Conservation (phyloP, 805 yeast genomes). For the Kodamaea restingae region DNA sequence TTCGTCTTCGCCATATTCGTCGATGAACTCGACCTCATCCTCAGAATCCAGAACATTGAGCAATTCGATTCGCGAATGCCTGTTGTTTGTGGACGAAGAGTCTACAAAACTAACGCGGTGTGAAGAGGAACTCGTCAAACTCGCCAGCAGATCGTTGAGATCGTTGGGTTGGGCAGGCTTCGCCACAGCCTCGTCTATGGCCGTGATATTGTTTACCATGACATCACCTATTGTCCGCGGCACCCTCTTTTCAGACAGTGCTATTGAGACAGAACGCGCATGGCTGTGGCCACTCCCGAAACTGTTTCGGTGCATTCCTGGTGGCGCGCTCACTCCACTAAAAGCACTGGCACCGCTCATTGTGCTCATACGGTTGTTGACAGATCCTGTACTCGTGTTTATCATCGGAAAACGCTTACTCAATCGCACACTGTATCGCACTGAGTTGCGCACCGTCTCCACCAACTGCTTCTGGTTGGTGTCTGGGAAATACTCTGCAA, state of each 20-base stretch:
- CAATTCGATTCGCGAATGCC: constrained; percentile 46
- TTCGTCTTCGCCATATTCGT: constrained; percentile 21
- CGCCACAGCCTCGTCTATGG: constrained; percentile 47
- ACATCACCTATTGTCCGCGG: constrained; percentile 62
- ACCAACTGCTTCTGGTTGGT: constrained; percentile 68
- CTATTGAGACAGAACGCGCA: constrained; percentile 4
- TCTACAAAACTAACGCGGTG: constrained; percentile 25
- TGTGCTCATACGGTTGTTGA: constrained; percentile 12
- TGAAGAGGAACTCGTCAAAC: constrained; percentile 8
- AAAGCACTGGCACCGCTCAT: constrained; percentile 7
- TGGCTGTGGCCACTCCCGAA: constrained; percentile 8
- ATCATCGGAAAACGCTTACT: constrained; percentile 35
- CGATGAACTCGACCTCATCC: constrained; percentile 13
- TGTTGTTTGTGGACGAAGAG: constrained; percentile 18
- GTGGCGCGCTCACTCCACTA: constrained; percentile 1
- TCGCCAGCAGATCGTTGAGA: constrained; percentile 10
- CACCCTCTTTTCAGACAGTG: constrained; percentile 4
- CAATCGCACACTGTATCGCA: constrained; percentile 67
- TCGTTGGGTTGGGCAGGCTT: constrained; percentile 15
- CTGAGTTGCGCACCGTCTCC: constrained; percentile 79
- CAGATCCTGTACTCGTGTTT: constrained; percentile 10
- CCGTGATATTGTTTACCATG: constrained; percentile 49
- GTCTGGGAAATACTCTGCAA: constrained; percentile 89
- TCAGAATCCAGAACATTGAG: constrained; percentile 34
- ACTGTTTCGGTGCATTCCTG: constrained; percentile 4